Conservation (phyloP, 331 rosid species). For the Phaseolus coccineus region DNA sequence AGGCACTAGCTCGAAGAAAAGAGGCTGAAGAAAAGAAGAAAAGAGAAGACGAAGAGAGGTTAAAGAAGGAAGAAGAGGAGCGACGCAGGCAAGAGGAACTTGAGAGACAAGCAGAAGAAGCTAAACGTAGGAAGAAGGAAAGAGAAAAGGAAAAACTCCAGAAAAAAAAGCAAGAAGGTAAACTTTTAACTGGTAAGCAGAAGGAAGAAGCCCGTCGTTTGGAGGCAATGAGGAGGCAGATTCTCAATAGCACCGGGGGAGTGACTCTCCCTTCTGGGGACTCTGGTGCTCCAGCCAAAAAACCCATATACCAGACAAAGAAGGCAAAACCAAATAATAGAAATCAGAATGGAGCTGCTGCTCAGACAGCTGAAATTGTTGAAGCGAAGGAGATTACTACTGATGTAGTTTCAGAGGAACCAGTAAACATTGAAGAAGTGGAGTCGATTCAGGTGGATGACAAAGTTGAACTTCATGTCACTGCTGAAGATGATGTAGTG, state of each 20-base stretch:
- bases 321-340: conserved; percentile 62
- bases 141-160: conserved; percentile 83
- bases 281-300: conserved; percentile 63
- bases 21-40: conserved; percentile 87
- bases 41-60: conserved; percentile 89
- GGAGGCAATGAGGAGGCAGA: conserved; percentile 88
- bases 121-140: conserved; percentile 81
- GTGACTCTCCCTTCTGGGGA: conserved; percentile 60
- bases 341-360: conserved; percentile 67
- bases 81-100: conserved; percentile 74
- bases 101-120: conserved; percentile 89
- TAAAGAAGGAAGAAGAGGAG: conserved; percentile 92
- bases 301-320: conserved; percentile 84
- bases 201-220: conserved; percentile 84
- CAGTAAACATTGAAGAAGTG: conserved; percentile 69
- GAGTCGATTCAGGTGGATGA: conserved; percentile 62
- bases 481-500: conserved; percentile 58
- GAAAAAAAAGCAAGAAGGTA: conserved; percentile 81
- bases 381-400: conserved; percentile 61
- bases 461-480: conserved; percentile 61
- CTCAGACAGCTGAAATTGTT: conserved; percentile 55
- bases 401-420: conserved; percentile 57
- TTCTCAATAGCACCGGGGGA: conserved; percentile 66
- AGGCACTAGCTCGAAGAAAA: conserved; percentile 81
- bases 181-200: conserved; percentile 77